Evolutionary conservation across 2,329 filamentous ascomycete species (phyloP).

Genomic region (Ophidiomyces ophidiicola): DNA sequence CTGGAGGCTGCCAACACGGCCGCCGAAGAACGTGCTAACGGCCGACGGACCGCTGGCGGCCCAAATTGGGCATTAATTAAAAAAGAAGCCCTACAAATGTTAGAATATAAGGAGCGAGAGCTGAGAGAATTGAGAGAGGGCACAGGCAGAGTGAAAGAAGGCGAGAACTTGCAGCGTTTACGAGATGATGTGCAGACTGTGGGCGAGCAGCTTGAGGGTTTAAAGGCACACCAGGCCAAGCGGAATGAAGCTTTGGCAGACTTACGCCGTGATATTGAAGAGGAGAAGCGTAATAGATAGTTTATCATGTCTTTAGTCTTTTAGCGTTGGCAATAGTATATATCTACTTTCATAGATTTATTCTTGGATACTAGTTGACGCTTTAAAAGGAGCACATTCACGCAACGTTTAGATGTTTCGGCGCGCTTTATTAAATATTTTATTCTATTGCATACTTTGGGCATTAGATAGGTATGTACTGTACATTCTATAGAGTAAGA

Average conservation of each 20-base stretch:
- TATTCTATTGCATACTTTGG: too few relatives aligned
- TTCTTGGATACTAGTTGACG: too few relatives aligned
- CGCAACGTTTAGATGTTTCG: too few relatives aligned
- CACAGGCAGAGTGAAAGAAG: slow-evolving; percentile 43
- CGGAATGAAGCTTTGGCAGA: slow-evolving; percentile 65
- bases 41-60: slow-evolving; percentile 42
- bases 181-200: slow-evolving; percentile 78
- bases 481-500: too few relatives aligned
- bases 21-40: slow-evolving; percentile 47
- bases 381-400: too few relatives aligned
- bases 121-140: slow-evolving; percentile 59
- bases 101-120: slow-evolving; percentile 86
- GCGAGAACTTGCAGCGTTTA: slow-evolving; percentile 62
- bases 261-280: slow-evolving; percentile 70
- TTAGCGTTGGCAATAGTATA: slow-evolving; percentile 5
- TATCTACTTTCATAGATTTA: slow-evolving; percentile 4
- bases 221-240: slow-evolving; percentile 69
- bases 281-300: slow-evolving; percentile 48
- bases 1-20: slow-evolving; percentile 69
- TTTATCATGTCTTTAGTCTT: slow-evolving; percentile 5
- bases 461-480: too few relatives aligned
- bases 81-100: slow-evolving; percentile 79
- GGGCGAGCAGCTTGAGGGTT: slow-evolving; percentile 83
- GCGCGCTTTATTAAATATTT: too few relatives aligned
- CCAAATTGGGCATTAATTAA: slow-evolving; percentile 85